Percentiles rank a stretch among this genome's conserved stretches.
These are phyloP conservation scores for Hydnomerulius pinastri DNA, from an alignment of 768 basidiomycete genomes.

Conservation along the genomic window DNA sequence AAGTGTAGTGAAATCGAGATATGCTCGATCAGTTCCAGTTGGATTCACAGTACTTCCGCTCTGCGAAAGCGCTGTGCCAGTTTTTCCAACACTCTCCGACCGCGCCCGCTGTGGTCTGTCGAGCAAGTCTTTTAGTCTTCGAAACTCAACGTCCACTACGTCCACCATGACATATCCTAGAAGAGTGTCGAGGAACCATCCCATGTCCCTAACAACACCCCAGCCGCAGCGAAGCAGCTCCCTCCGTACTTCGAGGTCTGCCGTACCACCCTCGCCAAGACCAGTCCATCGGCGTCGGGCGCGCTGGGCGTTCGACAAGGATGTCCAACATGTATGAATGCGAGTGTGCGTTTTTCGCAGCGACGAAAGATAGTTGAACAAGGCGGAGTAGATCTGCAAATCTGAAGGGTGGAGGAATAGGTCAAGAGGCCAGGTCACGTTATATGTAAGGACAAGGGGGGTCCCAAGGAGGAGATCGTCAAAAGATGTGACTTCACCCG, in stretches of 20 bases:
- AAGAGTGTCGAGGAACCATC: constrained; percentile 87
- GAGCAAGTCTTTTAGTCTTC: constrained; percentile 64
- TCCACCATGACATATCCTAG: constrained; percentile 88
- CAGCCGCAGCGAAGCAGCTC: constrained; percentile 76
- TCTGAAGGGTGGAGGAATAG: constrained; percentile 82
- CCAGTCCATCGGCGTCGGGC: constrained; percentile 86
- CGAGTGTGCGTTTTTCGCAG: constrained; percentile 82
- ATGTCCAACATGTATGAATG: constrained; percentile 81
- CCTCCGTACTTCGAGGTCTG: constrained; percentile 61
- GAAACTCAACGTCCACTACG: constrained; percentile 84
- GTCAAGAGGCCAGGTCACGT: constrained; percentile 84
- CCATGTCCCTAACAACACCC: constrained; percentile 87
- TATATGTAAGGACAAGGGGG: constrained; percentile 67
- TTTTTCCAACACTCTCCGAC: constrained; percentile 20
- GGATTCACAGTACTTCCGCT: constrained; percentile 15
- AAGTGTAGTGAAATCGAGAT: constrained; percentile 84
- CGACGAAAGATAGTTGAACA: constrained; percentile 84
- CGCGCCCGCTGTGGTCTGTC: constrained; percentile 23
- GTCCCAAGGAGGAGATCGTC: constrained; percentile 81
- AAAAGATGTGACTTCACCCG: constrained; percentile 53
- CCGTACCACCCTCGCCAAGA: constrained; percentile 81
- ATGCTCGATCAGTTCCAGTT: constrained; percentile 27
- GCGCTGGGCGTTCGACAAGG: constrained; percentile 83
- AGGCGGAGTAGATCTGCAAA: constrained; percentile 67
- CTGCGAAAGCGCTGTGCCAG: constrained; percentile 9